Conservation (phyloP, 345 rosid genomes). For the Pistacia atlantica region DNA sequence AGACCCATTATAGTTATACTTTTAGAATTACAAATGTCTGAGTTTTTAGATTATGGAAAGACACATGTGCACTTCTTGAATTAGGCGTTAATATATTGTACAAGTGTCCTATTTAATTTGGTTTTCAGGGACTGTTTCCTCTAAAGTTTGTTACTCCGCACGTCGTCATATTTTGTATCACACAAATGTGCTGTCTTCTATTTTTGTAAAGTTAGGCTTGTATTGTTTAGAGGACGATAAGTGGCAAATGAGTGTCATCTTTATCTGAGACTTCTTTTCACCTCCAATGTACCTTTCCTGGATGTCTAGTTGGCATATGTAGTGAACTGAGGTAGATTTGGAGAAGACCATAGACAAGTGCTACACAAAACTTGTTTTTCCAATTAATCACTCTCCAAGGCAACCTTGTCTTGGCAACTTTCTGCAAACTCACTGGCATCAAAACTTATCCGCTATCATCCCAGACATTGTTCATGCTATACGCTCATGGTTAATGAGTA, state of each 20-base stretch:
- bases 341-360: background rate
- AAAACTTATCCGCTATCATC: background rate
- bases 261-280: background rate
- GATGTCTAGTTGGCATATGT: background rate
- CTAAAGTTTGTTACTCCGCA: background rate
- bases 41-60: background rate
- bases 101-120: background rate
- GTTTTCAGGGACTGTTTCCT: background rate
- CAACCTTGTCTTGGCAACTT: background rate
- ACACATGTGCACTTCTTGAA: background rate
- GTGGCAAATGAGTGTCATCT: background rate
- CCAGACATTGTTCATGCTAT: background rate
- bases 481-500: background rate
- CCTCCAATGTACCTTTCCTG: background rate
- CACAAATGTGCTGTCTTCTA: no score
- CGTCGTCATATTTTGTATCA: background rate
- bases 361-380: background rate
- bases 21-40: background rate
- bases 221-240: background rate
- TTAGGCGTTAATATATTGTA: background rate
- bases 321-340: background rate
- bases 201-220: background rate
- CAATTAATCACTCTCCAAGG: background rate
- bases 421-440: background rate
- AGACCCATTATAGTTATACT: background rate